These are phyloP conservation scores for Fraxinus sp. DNA, from an alignment of 305 asterid genomes.

Conservation along the genomic window DNA sequence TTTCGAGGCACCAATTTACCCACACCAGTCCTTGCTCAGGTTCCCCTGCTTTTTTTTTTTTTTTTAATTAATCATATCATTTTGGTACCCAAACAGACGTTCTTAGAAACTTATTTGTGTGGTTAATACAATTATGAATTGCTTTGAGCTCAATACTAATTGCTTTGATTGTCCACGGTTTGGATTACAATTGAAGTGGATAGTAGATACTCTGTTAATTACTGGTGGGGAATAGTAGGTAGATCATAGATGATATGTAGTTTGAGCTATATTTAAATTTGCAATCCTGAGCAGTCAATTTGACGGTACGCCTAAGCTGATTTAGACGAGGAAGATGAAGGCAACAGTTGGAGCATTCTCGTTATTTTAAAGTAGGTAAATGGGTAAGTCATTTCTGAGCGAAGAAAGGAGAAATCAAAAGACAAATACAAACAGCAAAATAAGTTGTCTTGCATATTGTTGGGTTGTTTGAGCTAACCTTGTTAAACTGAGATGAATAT, in stretches of 20 bases:
- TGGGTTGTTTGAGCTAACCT: neutral
- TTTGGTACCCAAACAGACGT: neutral
- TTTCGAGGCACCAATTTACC: conserved; percentile 64
- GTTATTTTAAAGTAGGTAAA: conserved; percentile 8
- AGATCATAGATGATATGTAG: neutral
- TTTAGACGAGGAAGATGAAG: conserved; percentile 2
- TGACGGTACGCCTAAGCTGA: neutral
- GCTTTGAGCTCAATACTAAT: conserved; percentile 18
- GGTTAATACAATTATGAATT: conserved; percentile 9
- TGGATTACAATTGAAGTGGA: conserved; percentile 11
- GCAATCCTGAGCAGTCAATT: neutral
- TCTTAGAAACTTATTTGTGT: conserved; percentile 9
- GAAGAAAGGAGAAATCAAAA: neutral
- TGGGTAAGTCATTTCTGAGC: neutral
- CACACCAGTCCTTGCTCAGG: conserved; percentile 80
- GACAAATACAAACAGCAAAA: neutral
- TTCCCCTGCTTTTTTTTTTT: neutral
- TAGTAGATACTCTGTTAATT: neutral
- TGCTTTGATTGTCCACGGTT: conserved; percentile 18
- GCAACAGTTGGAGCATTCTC: neutral
- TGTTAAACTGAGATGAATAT: conserved; percentile 7
- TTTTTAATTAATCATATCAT: neutral
- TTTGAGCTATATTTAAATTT: conserved; percentile 12
- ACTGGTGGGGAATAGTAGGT: conserved; percentile 9
- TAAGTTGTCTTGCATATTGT: conserved; percentile 6